A percentile compares a stretch with the other conserved stretches of the same genome.
These are phyloP conservation scores for Penicillium fuscoglaucum DNA, from an alignment of 2,329 filamentous ascomycete genomes.

Conservation along the genomic window DNA sequence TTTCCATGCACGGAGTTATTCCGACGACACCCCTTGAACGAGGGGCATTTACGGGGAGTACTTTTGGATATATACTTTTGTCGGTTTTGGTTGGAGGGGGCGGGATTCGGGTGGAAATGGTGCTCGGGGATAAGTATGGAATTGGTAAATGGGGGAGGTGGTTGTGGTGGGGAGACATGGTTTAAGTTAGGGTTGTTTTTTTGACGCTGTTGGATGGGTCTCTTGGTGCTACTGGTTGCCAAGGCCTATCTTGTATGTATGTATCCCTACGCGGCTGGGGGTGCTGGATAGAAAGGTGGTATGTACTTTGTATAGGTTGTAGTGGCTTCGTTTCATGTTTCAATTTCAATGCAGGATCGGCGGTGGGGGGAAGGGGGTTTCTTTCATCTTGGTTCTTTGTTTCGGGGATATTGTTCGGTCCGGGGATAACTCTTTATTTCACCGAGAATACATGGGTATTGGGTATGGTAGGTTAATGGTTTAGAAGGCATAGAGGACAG, in stretches of 20 bases:
- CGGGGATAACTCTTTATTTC: not conserved
- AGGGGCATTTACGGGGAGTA: no score
- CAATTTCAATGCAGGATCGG: not conserved
- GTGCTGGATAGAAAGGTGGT: not conserved
- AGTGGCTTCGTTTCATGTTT: not conserved
- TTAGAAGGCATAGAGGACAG: not conserved
- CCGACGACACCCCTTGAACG: not conserved
- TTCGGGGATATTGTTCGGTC: not conserved
- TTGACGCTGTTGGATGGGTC: slow-evolving; percentile 1
- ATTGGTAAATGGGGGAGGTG: not conserved
- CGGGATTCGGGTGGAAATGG: not conserved
- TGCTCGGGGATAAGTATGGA: not conserved
- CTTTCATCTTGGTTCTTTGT: not conserved
- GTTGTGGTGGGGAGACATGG: not conserved
- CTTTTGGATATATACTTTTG: not conserved
- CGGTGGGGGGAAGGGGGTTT: not conserved
- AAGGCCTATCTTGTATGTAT: not conserved
- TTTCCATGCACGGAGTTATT: not conserved
- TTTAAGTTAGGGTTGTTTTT: not conserved
- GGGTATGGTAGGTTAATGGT: not conserved
- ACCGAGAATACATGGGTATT: not conserved
- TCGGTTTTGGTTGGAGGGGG: not conserved
- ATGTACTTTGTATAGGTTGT: not conserved
- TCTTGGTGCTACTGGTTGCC: not conserved
- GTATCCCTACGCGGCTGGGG: not conserved